Evolutionary conservation across 2,329 filamentous ascomycete species (phyloP), one percentile per base, ranked within the genome.

Genomic region (Emydomyces testavorans): DNA sequence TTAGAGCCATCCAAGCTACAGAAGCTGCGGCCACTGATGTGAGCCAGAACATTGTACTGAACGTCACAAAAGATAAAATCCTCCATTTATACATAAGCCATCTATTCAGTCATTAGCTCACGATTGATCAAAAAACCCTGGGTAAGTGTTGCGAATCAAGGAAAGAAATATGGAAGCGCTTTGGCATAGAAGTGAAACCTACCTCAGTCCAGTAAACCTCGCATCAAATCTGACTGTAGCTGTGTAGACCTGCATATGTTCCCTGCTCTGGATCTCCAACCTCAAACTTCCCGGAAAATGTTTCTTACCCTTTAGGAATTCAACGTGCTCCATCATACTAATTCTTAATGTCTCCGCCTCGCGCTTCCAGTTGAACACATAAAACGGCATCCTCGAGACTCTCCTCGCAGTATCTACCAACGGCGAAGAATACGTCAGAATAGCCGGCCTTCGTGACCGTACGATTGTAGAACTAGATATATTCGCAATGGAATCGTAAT

Each of bases 11-110:
- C 82, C 85, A 94, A 0, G 77, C 80, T 0, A 80, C 31, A 1
- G 72, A 70, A 62, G 84, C 77, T 35, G 81, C 82, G 0, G 79
- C 54, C 58, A 93, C 73, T 60, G 90, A 87, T 10, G 79, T 77
- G 1, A 70, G 61, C 87, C 89, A 96, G 65, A 95, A 95, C 0
- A 77, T 56, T 0, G 70, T 64, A 0, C 81, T 85, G 57, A 88
- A 83, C 0, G 81, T 58, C 0, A 83, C 45, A 50, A 87, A 88
- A 4, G 80, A 80, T 1, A 79, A 63, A 29, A 92, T 59, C 10
- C 83, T 79, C 67, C 90, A 82, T 52, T 86, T 80, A 58, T 92
- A 92, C 85, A 98, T 94, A 48, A 89, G 58, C 79, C 84, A 92
- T 41, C 83, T 73, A 42, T 29, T 16, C 7, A 24, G 15, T n/a